Evolutionary conservation across 495 filamentous ascomycete species (phyloP), one percentile per base, ranked within the genome.

Genomic region (Penicillium odoratum): DNA sequence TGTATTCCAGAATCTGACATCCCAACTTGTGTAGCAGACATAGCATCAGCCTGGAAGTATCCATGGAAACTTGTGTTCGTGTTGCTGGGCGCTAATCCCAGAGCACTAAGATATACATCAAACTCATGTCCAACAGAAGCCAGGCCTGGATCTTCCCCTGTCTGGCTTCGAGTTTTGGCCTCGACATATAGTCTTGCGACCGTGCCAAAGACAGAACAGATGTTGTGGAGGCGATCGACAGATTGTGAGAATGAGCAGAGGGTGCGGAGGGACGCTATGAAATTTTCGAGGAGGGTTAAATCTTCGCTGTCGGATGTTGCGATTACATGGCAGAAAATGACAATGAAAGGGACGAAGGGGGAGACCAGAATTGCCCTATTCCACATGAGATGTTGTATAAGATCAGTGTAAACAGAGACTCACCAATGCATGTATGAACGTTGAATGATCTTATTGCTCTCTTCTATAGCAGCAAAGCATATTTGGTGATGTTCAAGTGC

Each of bases 251-350:
- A 69, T 13, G 67, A 68, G 56, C 72, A 77, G 18, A 78, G 73
- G 0, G 81, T 75, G 49, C 77, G 71, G 5, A 89, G 78, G 26
- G 83, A 85, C 7, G 69, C 65, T 46, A 84, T 78, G 59, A 89
- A 89, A 7, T 78, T 75, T 33, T 77, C 75, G 1, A 89, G 77
- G 0, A 74, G 74, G 21, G 63, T 45, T 5, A 87, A 74, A 55
- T 88, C 85, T 15, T 68, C 64, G 25, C 63, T 46, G 36, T 69
- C 64, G 44, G 68, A 73, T 9, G 66, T 64, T 63, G 83, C 79
- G 56, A 90, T 82, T 4, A 84, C 77, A 57, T 88, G 80, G 74
- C 86, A 88, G 75, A 90, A 89, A 5, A 90, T 74, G 3, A 89
- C 83, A 48, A 88, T 86, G 64, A 88, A 85, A 0, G 86, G 87